Evolutionary conservation across 2,329 filamentous ascomycete species (phyloP).

Genomic region (Paraphaeosphaeria minitans): DNA sequence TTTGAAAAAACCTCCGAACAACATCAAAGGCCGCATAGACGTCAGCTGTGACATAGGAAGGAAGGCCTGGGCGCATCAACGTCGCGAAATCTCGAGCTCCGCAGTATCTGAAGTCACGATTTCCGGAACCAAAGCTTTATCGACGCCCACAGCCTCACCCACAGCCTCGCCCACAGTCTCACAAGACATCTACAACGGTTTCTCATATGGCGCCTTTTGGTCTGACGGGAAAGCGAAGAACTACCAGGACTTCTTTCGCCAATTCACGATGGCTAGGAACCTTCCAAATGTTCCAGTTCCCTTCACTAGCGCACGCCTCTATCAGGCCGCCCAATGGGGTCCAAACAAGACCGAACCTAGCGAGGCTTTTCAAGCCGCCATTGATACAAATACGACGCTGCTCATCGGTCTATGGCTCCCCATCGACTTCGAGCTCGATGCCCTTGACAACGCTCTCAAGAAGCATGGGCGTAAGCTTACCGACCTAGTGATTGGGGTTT

Average conservation of each 20-base stretch:
- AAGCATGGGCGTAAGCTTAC: conserved; percentile 57
- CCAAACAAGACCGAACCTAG: conserved; percentile 61
- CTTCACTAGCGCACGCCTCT: conserved; percentile 72
- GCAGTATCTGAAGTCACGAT: not conserved
- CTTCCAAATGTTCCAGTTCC: conserved; percentile 50
- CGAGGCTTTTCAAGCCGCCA: conserved; percentile 47
- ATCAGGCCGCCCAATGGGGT: conserved; percentile 62
- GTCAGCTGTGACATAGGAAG: conserved; percentile 2
- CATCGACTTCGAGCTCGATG: conserved; percentile 34
- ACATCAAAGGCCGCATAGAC: not conserved
- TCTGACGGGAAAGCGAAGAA: conserved; percentile 12
- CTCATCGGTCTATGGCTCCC: conserved; percentile 38
- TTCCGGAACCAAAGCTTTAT: conserved; percentile 8
- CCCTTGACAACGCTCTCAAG: conserved; percentile 38
- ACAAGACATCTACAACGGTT: conserved; percentile 34
- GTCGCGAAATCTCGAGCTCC: not conserved
- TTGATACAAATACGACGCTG: conserved; percentile 38
- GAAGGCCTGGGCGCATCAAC: not conserved
- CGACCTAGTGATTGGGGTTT: conserved; percentile 41
- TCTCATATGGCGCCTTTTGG: conserved; percentile 39
- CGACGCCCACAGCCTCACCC: not conserved
- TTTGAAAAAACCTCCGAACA: not conserved
- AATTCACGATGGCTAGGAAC: conserved; percentile 30
- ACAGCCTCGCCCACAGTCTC: not conserved
- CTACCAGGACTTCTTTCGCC: conserved; percentile 32